Conservation (phyloP, 2,329 filamentous ascomycete species). For the Sporothrix variecibatus region DNA sequence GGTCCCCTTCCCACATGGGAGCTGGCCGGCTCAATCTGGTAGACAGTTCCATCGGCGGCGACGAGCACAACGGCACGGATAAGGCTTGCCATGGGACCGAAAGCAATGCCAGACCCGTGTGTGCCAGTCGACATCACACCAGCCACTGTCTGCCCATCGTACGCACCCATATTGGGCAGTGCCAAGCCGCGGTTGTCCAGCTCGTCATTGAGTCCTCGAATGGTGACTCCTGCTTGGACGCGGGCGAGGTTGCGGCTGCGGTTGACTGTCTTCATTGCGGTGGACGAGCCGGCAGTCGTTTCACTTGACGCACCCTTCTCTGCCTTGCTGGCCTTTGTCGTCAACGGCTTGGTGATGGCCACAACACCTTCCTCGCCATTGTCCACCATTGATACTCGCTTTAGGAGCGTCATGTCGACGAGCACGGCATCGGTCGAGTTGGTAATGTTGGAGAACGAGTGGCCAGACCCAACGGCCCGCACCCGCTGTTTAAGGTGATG, state of each 20-base stretch:
- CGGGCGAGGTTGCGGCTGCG: conserved; percentile 30
- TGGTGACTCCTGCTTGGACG: conserved; percentile 33
- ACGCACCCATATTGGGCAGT: conserved; percentile 35
- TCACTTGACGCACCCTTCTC: background rate
- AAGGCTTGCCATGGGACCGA: conserved; percentile 31
- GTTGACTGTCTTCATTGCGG: conserved; percentile 6
- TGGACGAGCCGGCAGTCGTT: background rate
- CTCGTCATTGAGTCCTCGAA: conserved; percentile 33
- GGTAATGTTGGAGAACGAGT: conserved; percentile 35
- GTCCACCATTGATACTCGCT: conserved; percentile 30
- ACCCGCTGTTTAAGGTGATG: conserved; percentile 30
- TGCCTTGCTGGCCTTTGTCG: background rate
- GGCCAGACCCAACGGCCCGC: conserved; percentile 35
- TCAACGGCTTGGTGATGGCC: conserved; percentile 18
- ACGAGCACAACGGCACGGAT: conserved; percentile 34
- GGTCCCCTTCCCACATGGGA: conserved; percentile 23
- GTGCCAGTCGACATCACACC: conserved; percentile 35
- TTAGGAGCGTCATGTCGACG: conserved; percentile 30
- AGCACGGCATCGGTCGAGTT: conserved; percentile 31
- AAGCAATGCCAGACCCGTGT: conserved; percentile 34
- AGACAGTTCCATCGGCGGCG: conserved; percentile 31
- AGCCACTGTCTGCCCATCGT: conserved; percentile 35
- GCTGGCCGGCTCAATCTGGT: conserved; percentile 34
- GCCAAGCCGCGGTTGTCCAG: conserved; percentile 34
- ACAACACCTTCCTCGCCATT: conserved; percentile 30